phyloP scores from a whole-genome alignment of 169 alveolate species.

The Ichthyophthirius multifiliis region DNA sequence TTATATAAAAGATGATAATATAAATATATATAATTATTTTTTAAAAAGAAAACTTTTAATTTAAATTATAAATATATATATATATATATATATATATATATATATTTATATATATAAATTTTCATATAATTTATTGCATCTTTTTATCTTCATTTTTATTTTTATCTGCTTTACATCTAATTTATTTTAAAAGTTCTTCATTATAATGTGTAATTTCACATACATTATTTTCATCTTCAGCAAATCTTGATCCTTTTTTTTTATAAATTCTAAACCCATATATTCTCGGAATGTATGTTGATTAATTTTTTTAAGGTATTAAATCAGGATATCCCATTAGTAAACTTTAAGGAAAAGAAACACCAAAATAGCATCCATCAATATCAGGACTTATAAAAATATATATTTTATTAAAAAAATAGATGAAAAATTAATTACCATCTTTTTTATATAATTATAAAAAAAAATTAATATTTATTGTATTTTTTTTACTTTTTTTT shows the following conservation, averaged over 20 bases:
- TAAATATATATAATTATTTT: too few relatives aligned
- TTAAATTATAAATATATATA: too few relatives aligned
- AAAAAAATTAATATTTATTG: too few relatives aligned
- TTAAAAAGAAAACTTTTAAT: too few relatives aligned
- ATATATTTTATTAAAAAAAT: too few relatives aligned
- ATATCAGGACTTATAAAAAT: constrained; percentile 90
- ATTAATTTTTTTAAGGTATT: constrained; percentile 47
- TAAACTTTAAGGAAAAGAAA: constrained; percentile 93
- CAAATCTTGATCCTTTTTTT: constrained; percentile 73
- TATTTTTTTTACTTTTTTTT: constrained; percentile 44
- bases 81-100: too few relatives aligned
- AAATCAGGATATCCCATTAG: constrained; percentile 86
- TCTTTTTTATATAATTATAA: too few relatives aligned
- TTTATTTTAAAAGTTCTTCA: constrained; percentile 34
- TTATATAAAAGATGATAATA: too few relatives aligned
- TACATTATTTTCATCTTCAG: constrained; percentile 34
- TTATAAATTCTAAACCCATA: constrained; percentile 78
- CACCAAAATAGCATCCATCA: constrained; percentile 97
- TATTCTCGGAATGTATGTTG: constrained; percentile 75
- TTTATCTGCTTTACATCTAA: constrained; percentile 9
- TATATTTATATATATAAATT: too few relatives aligned
- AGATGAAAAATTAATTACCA: too few relatives aligned
- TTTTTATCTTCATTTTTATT: constrained; percentile 6
- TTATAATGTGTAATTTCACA: constrained; percentile 31
- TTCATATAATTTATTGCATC: too few relatives aligned